phyloP scores from a whole-genome alignment of 2,329 filamentous ascomycete species.

The Cercospora sp. region DNA sequence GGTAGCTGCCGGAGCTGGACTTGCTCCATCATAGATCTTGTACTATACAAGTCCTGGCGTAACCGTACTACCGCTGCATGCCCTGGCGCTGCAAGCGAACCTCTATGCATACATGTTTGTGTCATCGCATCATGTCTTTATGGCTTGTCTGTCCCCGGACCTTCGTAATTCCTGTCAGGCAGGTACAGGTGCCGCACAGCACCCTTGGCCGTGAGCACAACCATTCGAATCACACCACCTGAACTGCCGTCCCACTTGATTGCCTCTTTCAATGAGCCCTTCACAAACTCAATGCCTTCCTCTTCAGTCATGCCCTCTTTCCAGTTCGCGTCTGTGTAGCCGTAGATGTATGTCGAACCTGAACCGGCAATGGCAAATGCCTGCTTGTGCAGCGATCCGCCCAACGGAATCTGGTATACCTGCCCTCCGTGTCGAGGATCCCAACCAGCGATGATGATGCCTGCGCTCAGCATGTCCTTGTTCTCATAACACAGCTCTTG shows the following conservation, averaged over 20 bases:
- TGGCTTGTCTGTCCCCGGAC: conserved; percentile 57
- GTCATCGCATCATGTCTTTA: conserved; percentile 16
- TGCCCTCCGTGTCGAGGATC: conserved; percentile 93
- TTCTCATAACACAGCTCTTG: conserved; percentile 98
- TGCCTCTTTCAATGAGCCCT: conserved; percentile 83
- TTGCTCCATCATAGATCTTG: background rate
- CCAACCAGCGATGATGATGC: conserved; percentile 98
- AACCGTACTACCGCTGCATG: background rate
- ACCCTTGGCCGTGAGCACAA: conserved; percentile 86
- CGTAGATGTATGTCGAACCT: conserved; percentile 98
- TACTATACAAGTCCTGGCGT: conserved; percentile 11
- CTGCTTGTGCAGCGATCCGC: conserved; percentile 96
- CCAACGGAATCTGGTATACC: conserved; percentile 95
- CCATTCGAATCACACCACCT: conserved; percentile 96
- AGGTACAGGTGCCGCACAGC: conserved; percentile 93
- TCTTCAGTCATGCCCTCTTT: conserved; percentile 89
- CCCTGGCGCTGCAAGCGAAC: background rate
- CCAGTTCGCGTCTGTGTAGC: conserved; percentile 97
- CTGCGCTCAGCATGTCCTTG: conserved; percentile 90
- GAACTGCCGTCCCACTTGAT: conserved; percentile 99
- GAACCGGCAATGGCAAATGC: conserved; percentile 93
- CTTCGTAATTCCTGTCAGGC: conserved; percentile 84
- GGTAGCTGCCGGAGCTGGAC: background rate
- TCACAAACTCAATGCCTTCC: conserved; percentile 90
- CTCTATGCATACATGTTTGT: conserved; percentile 7